Percentiles rank a stretch among this genome's conserved stretches.
These are phyloP conservation scores for Talaromyces stipitatus DNA, from an alignment of 495 filamentous ascomycete genomes.

Conservation along the genomic window DNA sequence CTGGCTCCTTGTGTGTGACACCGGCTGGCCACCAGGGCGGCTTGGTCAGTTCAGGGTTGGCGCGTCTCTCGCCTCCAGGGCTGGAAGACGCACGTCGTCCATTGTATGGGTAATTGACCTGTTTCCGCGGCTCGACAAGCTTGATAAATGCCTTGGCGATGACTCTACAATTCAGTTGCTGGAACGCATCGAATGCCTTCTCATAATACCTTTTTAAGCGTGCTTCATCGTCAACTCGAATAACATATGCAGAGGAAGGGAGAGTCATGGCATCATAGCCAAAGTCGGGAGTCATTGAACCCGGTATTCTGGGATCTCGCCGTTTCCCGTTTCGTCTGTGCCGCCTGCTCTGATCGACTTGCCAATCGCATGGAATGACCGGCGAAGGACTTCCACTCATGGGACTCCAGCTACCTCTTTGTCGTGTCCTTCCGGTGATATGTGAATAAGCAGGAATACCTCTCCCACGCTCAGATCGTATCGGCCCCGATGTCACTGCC, in stretches of 20 bases:
- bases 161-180: constrained; percentile 63
- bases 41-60: constrained; percentile 36
- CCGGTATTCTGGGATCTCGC: background rate
- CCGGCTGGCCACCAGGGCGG: constrained; percentile 76
- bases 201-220: constrained; percentile 57
- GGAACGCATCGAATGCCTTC: constrained; percentile 53
- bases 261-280: background rate
- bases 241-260: constrained; percentile 1
- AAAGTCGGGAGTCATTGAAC: background rate
- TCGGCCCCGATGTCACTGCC: background rate
- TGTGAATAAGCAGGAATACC: background rate
- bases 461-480: background rate
- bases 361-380: constrained; percentile 3
- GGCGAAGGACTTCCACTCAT: background rate
- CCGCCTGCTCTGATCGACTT: background rate
- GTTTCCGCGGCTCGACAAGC: constrained; percentile 68
- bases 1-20: constrained; percentile 67
- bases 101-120: constrained; percentile 69
- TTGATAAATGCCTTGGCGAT: constrained; percentile 72
- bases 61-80: constrained; percentile 27
- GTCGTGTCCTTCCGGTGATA: background rate
- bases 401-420: background rate
- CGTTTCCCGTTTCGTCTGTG: constrained; percentile 1
- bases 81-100: constrained; percentile 39
- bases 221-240: constrained; percentile 50